Percentiles rank a stretch among this genome's conserved stretches.
phyloP scores from a whole-genome alignment of 192 early-diverging fungal species.

The Radiomyces spectabilis region DNA sequence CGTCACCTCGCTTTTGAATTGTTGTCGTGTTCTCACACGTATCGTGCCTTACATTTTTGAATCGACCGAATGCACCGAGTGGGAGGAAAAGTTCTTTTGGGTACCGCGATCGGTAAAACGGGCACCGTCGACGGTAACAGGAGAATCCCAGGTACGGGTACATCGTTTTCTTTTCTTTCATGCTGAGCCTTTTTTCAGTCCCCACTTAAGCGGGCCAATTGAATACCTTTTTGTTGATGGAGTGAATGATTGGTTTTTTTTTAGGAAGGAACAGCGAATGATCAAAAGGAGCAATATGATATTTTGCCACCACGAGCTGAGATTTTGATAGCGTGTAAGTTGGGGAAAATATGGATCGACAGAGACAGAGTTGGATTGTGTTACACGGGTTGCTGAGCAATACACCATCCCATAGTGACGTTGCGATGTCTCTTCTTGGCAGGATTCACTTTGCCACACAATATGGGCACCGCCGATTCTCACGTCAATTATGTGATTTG shows the following conservation, averaged over 20 bases:
- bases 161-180: no score
- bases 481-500: constrained; percentile 62
- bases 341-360: neutral
- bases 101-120: constrained; percentile 14
- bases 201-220: no score
- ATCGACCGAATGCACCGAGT: constrained; percentile 27
- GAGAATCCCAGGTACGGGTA: neutral
- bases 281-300: constrained; percentile 9
- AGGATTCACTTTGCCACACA: constrained; percentile 63
- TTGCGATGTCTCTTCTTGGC: constrained; percentile 53
- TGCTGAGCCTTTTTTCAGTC: no score
- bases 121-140: neutral
- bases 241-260: neutral
- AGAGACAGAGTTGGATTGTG: neutral
- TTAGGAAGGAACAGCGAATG: neutral
- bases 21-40: constrained; percentile 75
- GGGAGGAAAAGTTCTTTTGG: constrained; percentile 68
- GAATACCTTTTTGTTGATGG: no score
- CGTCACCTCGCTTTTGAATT: constrained; percentile 66
- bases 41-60: constrained; percentile 84
- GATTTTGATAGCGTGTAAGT: constrained; percentile 39
- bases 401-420: no score
- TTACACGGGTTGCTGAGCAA: neutral
- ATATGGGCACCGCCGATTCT: constrained; percentile 19
- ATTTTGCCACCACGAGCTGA: constrained; percentile 35